Conservation (phyloP, 2,329 filamentous ascomycete genomes). For the Hymenoscyphus scutula region DNA sequence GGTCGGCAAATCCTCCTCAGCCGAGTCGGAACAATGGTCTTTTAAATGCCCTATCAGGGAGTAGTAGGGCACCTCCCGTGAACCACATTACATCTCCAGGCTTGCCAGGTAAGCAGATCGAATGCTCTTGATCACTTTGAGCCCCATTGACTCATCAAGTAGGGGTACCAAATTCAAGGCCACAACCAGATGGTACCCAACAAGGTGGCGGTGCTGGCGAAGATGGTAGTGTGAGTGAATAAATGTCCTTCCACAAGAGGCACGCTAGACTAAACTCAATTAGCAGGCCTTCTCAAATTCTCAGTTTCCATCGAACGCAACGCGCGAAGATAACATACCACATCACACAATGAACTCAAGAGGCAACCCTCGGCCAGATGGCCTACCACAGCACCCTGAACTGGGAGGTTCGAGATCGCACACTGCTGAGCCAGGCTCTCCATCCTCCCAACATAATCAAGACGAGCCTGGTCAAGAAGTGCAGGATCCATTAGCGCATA, state of each 20-base stretch:
- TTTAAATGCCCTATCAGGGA: conserved; percentile 62
- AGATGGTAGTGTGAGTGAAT: conserved; percentile 28
- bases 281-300: conserved; percentile 28
- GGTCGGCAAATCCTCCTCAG: conserved; percentile 38
- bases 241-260: background rate
- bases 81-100: conserved; percentile 34
- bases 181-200: conserved; percentile 29
- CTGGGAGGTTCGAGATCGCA: conserved; percentile 21
- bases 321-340: conserved; percentile 25
- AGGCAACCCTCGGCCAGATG: conserved; percentile 24
- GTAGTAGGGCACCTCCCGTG: conserved; percentile 47
- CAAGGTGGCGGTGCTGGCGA: conserved; percentile 25
- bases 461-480: conserved; percentile 38
- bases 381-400: conserved; percentile 23
- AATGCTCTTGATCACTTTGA: conserved; percentile 3
- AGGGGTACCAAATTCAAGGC: conserved; percentile 32
- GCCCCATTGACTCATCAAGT: conserved; percentile 12
- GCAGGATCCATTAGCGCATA: conserved; percentile 58
- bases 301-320: conserved; percentile 27
- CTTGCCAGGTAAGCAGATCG: conserved; percentile 30
- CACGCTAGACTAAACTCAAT: conserved; percentile 5
- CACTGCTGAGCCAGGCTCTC: conserved; percentile 23
- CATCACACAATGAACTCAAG: conserved; percentile 25
- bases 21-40: conserved; percentile 57
- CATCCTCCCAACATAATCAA: conserved; percentile 26